phyloP scores from a whole-genome alignment of 225 moss, liverwort and hornwort genomes.

The Bryoerythrophyllum caledonicum region DNA sequence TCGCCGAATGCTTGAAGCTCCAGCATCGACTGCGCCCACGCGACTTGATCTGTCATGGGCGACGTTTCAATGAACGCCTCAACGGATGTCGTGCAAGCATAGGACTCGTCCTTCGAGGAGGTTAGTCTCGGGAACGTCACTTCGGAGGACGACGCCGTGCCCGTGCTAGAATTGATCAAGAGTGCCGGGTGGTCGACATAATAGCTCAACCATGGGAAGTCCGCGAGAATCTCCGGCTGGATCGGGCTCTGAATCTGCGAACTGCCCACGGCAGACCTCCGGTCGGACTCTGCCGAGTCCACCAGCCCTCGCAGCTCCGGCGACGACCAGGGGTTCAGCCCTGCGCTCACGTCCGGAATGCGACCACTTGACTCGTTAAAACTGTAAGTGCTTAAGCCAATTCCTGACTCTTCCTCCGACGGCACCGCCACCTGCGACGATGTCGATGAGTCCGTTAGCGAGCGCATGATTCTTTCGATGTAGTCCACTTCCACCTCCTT shows the following conservation, averaged over 20 bases:
- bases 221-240: slow-evolving; percentile 39
- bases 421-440: slow-evolving; percentile 2
- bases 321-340: slow-evolving; percentile 23
- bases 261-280: neutral
- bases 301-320: neutral
- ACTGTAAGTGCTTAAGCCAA: slow-evolving; percentile 14
- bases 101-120: slow-evolving; percentile 21
- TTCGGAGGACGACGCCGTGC: neutral
- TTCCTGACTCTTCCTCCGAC: slow-evolving; percentile 6
- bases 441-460: slow-evolving; percentile 23
- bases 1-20: slow-evolving; percentile 11
- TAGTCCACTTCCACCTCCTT: slow-evolving; percentile 28
- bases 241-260: slow-evolving; percentile 28
- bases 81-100: slow-evolving; percentile 19
- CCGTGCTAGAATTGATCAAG: neutral
- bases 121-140: neutral
- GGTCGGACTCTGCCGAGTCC: slow-evolving; percentile 16
- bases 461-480: slow-evolving; percentile 20
- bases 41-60: slow-evolving; percentile 1
- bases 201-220: slow-evolving; percentile 46
- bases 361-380: slow-evolving; percentile 8
- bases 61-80: slow-evolving; percentile 3
- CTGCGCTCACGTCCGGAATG: slow-evolving; percentile 5
- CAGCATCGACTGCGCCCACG: slow-evolving; percentile 30
- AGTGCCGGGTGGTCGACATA: slow-evolving; percentile 18